Conservation (phyloP, 768 basidiomycete genomes). For the Tylopilus balloui region DNA sequence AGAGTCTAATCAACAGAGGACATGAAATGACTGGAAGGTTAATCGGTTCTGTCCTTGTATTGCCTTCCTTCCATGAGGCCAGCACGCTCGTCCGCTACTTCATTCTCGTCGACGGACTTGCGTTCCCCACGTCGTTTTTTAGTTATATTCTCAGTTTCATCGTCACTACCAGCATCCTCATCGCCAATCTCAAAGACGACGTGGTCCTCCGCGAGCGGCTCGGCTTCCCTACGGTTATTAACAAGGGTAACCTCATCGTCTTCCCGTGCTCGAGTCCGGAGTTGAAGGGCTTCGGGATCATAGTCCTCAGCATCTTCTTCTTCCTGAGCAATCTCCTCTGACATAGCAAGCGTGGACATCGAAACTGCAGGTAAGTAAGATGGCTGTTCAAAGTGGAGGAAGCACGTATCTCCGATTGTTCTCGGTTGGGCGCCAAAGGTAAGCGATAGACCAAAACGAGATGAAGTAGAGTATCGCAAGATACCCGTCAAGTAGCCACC, state of each 20-base stretch:
- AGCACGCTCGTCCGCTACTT: conserved; percentile 51
- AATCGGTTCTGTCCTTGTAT: conserved; percentile 35
- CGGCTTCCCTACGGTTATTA: conserved; percentile 49
- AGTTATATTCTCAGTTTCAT: conserved; percentile 47
- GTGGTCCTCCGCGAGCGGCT: conserved; percentile 53
- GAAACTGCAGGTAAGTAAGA: conserved; percentile 21
- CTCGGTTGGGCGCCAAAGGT: conserved; percentile 89
- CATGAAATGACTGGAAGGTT: conserved; percentile 12
- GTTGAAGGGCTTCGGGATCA: conserved; percentile 73
- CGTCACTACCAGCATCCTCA: conserved; percentile 64
- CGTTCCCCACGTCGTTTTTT: conserved; percentile 47
- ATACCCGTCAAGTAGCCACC: conserved; percentile 98
- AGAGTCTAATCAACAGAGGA: conserved; percentile 22
- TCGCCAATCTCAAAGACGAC: conserved; percentile 93
- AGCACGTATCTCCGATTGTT: conserved; percentile 78
- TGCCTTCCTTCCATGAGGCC: conserved; percentile 53
- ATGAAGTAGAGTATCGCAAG: conserved; percentile 82
- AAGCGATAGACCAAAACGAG: conserved; percentile 77
- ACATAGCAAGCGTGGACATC: conserved; percentile 80
- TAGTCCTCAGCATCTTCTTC: conserved; percentile 93
- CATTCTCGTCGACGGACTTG: conserved; percentile 46
- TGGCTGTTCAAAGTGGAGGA: not conserved
- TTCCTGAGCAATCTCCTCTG: conserved; percentile 93
- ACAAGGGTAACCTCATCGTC: conserved; percentile 73
- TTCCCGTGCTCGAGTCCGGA: conserved; percentile 45